phyloP scores from a whole-genome alignment of 2,329 filamentous ascomycete genomes.

The Phaeosphaeria sp. region DNA sequence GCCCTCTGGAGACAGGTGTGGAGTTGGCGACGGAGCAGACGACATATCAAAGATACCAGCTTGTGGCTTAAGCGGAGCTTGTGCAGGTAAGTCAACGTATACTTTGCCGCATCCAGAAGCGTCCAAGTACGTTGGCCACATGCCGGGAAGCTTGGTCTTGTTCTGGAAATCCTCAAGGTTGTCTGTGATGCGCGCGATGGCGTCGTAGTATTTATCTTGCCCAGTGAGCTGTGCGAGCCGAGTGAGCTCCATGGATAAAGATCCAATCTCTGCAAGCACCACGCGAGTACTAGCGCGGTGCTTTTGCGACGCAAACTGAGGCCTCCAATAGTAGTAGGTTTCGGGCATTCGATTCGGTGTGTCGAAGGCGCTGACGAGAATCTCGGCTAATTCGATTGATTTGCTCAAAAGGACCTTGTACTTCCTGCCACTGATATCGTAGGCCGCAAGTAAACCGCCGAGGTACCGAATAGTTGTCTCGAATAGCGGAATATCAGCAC shows the following conservation, averaged over 20 bases:
- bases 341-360: conserved; percentile 72
- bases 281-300: conserved; percentile 51
- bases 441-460: conserved; percentile 72
- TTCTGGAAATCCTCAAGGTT: conserved; percentile 53
- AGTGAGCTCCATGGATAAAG: conserved; percentile 57
- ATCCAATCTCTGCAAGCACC: conserved; percentile 57
- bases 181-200: conserved; percentile 54
- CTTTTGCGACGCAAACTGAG: conserved; percentile 43
- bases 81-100: conserved; percentile 29
- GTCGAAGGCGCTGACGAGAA: conserved; percentile 71
- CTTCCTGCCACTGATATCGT: conserved; percentile 67
- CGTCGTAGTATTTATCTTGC: conserved; percentile 56
- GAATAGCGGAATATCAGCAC: conserved; percentile 67
- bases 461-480: conserved; percentile 76
- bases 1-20: conserved; percentile 32
- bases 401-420: conserved; percentile 63
- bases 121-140: conserved; percentile 57
- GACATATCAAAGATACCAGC: conserved; percentile 11
- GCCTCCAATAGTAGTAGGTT: conserved; percentile 63
- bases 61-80: conserved; percentile 28
- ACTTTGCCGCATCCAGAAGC: conserved; percentile 47
- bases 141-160: conserved; percentile 54
- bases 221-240: conserved; percentile 55
- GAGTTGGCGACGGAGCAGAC: conserved; percentile 17
- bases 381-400: conserved; percentile 67